phyloP scores from a whole-genome alignment of 345 rosid species.

The Microthlaspi erraticum region DNA sequence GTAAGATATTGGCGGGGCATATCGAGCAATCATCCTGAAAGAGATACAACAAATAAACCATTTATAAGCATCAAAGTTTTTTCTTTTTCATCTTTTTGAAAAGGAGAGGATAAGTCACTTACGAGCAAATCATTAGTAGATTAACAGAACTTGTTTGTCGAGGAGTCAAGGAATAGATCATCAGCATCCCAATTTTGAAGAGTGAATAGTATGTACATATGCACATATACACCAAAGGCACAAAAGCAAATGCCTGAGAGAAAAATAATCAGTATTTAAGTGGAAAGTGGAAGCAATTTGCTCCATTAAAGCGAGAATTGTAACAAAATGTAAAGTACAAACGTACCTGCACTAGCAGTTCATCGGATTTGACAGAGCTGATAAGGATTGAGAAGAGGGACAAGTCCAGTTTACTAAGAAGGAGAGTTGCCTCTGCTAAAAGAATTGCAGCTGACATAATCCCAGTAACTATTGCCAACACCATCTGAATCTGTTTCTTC shows the following conservation, averaged over 20 bases:
- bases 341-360: conserved; percentile 75
- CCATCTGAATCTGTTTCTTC: conserved; percentile 65
- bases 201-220: conserved; percentile 94
- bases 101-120: conserved; percentile 43
- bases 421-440: conserved; percentile 94
- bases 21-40: conserved; percentile 97
- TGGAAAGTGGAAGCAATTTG: background rate
- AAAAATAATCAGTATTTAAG: conserved; percentile 25
- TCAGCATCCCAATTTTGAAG: conserved; percentile 94
- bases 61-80: conserved; percentile 9
- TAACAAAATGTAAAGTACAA: conserved; percentile 25
- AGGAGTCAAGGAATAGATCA: conserved; percentile 97
- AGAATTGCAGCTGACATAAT: conserved; percentile 95
- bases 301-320: background rate
- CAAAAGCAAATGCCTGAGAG: conserved; percentile 81
- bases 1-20: conserved; percentile 96
- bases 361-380: conserved; percentile 72
- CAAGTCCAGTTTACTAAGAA: conserved; percentile 75
- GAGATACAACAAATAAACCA: conserved; percentile 30
- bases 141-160: conserved; percentile 96
- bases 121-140: conserved; percentile 99
- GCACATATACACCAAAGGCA: conserved; percentile 99
- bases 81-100: background rate
- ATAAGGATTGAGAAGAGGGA: conserved; percentile 94
- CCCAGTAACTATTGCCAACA: conserved; percentile 72